These are phyloP conservation scores for Aspergillus indologenus DNA, from an alignment of 495 filamentous ascomycete species.

Conservation along the genomic window DNA sequence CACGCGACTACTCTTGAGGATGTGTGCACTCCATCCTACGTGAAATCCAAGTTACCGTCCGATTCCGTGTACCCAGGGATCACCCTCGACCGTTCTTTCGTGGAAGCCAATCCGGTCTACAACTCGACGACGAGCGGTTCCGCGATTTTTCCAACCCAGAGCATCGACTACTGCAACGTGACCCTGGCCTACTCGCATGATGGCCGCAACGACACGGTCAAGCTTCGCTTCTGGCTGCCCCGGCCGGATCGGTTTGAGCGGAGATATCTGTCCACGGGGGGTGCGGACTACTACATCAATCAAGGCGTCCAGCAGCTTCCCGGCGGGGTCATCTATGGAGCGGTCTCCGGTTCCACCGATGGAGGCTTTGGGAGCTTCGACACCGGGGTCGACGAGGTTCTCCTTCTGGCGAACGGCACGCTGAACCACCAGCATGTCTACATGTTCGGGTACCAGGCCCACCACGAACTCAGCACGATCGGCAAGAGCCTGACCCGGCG, in stretches of 20 bases:
- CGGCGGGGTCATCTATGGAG: slow-evolving; percentile 3
- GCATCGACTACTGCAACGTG: slow-evolving; percentile 12
- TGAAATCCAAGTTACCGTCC: not conserved
- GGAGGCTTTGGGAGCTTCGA: slow-evolving; percentile 47
- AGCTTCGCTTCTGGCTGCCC: not conserved
- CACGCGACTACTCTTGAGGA: too few species aligned
- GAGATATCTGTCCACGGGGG: not conserved
- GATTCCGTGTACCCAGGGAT: not conserved
- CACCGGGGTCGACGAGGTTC: slow-evolving; percentile 20
- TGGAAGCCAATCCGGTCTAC: not conserved
- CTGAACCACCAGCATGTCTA: slow-evolving; percentile 41
- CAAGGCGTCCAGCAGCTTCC: not conserved
- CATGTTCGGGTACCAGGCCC: slow-evolving; percentile 45
- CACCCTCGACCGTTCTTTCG: not conserved
- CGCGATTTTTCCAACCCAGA: not conserved
- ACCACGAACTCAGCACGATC: slow-evolving; percentile 28
- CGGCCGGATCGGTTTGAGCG: not conserved
- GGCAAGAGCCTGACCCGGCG: slow-evolving; percentile 37
- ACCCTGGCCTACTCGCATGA: slow-evolving; percentile 5
- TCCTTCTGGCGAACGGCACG: slow-evolving; percentile 42
- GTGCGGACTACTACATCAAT: not conserved
- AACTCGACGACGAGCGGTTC: not conserved
- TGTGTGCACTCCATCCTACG: too few species aligned
- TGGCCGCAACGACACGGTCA: not conserved
- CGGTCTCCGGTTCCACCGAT: slow-evolving; percentile 14